These are phyloP conservation scores for Dendrocalamus sinicus DNA, from an alignment of 176 grass and related monocot genomes.

Conservation along the genomic window DNA sequence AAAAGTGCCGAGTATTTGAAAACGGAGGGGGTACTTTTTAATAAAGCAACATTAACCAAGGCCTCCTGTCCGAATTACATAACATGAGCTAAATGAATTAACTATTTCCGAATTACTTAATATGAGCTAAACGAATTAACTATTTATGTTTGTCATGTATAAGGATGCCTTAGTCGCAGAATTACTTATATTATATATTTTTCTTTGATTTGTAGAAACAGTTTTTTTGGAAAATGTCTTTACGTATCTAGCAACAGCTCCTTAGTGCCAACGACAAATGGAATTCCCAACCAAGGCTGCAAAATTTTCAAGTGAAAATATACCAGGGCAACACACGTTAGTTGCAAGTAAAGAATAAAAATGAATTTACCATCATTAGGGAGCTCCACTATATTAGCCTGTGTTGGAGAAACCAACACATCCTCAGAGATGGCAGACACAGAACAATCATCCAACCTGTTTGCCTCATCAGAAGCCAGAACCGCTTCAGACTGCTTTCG, in stretches of 20 bases:
- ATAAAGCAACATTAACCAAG: background rate
- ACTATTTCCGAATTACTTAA: background rate
- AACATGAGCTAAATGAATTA: background rate
- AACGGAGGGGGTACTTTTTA: background rate
- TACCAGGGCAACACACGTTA: background rate
- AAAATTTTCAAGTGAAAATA: background rate
- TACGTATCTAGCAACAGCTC: background rate
- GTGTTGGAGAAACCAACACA: conserved; percentile 48
- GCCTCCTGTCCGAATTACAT: background rate
- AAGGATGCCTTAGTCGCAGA: background rate
- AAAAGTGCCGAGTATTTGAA: background rate
- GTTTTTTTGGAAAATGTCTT: background rate
- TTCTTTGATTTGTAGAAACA: background rate
- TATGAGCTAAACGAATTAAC: background rate
- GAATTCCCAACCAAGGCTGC: background rate
- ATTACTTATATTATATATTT: background rate
- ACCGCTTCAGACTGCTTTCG: conserved; percentile 52
- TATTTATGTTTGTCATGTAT: background rate
- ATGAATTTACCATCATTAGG: conserved; percentile 54
- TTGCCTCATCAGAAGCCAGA: conserved; percentile 37
- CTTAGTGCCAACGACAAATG: background rate
- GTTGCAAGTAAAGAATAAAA: background rate
- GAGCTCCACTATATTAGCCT: conserved; percentile 52
- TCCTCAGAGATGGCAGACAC: conserved; percentile 56
- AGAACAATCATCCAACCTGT: conserved; percentile 56